A percentile compares a stretch with the other conserved stretches of the same genome.
phyloP scores from a whole-genome alignment of 495 filamentous ascomycete genomes.

The Penicillium antarcticum region DNA sequence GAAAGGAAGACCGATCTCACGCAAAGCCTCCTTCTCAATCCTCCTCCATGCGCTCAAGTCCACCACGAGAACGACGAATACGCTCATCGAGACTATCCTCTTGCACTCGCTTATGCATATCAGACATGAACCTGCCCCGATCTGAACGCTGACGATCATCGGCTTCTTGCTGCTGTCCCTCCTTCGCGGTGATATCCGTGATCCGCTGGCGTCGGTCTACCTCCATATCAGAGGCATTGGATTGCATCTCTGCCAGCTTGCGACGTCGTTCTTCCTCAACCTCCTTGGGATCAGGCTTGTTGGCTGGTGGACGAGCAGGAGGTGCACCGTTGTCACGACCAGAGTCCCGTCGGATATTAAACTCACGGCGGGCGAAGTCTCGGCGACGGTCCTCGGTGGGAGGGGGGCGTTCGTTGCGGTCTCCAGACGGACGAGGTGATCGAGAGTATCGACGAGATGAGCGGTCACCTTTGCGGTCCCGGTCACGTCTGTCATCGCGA shows the following conservation, averaged over 20 bases:
- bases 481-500: slow-evolving; percentile 28
- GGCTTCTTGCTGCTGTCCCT: slow-evolving; percentile 58
- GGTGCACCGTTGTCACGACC: slow-evolving; percentile 18
- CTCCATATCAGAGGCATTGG: slow-evolving; percentile 77
- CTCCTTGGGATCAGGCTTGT: slow-evolving; percentile 21
- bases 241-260: slow-evolving; percentile 85
- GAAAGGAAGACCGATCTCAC: neutral
- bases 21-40: slow-evolving; percentile 10
- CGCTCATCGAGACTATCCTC: slow-evolving; percentile 44
- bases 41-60: slow-evolving; percentile 34
- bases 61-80: slow-evolving; percentile 39
- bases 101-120: slow-evolving; percentile 37
- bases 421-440: slow-evolving; percentile 5
- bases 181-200: slow-evolving; percentile 60
- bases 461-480: slow-evolving; percentile 11
- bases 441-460: slow-evolving; percentile 10
- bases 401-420: slow-evolving; percentile 8
- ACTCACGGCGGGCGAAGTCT: slow-evolving; percentile 14
- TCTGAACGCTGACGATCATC: slow-evolving; percentile 53
- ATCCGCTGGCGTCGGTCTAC: slow-evolving; percentile 68
- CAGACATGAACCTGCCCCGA: slow-evolving; percentile 37
- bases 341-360: slow-evolving; percentile 16
- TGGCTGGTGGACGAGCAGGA: slow-evolving; percentile 6
- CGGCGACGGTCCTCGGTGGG: slow-evolving; percentile 9
- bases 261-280: slow-evolving; percentile 41